Conservation (phyloP, 1,284 basidiomycete species). For the Serendipita sp. region DNA sequence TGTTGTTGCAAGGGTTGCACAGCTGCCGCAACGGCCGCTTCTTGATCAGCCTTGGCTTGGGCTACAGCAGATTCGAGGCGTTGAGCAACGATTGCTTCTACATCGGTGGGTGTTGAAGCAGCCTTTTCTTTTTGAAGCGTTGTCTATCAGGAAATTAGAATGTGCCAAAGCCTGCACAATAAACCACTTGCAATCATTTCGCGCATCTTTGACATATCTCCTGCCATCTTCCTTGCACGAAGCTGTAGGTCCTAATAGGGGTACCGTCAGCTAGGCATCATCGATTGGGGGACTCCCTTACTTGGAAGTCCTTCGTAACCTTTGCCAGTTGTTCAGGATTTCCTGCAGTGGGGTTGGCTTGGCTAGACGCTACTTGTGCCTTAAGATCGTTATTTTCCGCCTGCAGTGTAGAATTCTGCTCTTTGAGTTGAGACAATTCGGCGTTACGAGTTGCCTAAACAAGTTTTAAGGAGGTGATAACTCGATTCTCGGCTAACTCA, state of each 20-base stretch:
- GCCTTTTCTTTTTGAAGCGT: background rate
- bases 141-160: background rate
- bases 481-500: too few relatives aligned
- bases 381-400: background rate
- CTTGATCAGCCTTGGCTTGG: background rate
- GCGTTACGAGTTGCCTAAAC: background rate
- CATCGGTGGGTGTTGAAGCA: background rate
- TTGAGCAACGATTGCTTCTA: background rate
- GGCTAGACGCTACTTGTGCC: background rate
- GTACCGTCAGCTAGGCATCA: background rate
- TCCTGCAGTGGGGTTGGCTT: background rate
- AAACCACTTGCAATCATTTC: background rate
- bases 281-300: background rate
- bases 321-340: background rate
- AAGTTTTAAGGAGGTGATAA: background rate
- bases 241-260: background rate
- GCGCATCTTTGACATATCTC: background rate
- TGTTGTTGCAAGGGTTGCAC: background rate
- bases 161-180: background rate
- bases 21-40: background rate
- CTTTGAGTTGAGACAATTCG: background rate
- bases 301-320: background rate
- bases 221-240: background rate
- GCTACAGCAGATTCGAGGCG: background rate
- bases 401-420: background rate